These are phyloP conservation scores for Kurtzmaniella fragi DNA, from an alignment of 805 yeast species.

Conservation along the genomic window DNA sequence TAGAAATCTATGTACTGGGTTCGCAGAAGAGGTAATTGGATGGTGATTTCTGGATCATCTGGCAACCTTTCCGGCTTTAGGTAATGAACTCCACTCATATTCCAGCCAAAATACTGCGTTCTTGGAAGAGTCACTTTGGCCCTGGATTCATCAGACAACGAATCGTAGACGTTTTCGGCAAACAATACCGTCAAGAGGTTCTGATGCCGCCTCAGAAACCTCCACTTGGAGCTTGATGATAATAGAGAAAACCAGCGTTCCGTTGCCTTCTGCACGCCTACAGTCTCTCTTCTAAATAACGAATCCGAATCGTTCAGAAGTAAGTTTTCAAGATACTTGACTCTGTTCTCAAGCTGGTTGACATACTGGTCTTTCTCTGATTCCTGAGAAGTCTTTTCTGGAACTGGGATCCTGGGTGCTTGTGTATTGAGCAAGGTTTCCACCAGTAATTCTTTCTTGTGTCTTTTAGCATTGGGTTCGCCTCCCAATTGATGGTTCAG, in stretches of 20 bases:
- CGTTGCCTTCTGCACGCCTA: neutral
- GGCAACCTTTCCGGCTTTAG: conserved; percentile 31
- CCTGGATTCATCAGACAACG: conserved; percentile 29
- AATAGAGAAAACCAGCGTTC: neutral
- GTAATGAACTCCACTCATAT: conserved; percentile 55
- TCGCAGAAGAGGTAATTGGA: conserved; percentile 4
- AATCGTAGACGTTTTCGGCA: conserved; percentile 26
- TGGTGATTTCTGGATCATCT: conserved; percentile 19
- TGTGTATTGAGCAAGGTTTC: neutral
- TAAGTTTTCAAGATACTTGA: conserved; percentile 33
- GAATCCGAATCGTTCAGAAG: conserved; percentile 13
- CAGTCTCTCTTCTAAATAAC: conserved; percentile 7
- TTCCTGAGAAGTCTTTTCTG: conserved; percentile 9
- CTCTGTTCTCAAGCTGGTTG: conserved; percentile 33
- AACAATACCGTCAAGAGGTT: conserved; percentile 36
- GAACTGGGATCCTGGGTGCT: neutral
- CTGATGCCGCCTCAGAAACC: conserved; percentile 44
- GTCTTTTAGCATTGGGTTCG: conserved; percentile 4
- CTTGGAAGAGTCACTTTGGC: conserved; percentile 43
- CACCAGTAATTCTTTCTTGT: neutral
- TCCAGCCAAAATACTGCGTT: conserved; percentile 62
- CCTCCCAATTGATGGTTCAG: neutral
- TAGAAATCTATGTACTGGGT: conserved; percentile 31
- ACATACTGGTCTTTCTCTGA: conserved; percentile 16
- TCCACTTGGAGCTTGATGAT: conserved; percentile 34